Evolutionary conservation across 2,329 filamentous ascomycete species (phyloP).

Genomic region (Aureobasidium subglaciale): DNA sequence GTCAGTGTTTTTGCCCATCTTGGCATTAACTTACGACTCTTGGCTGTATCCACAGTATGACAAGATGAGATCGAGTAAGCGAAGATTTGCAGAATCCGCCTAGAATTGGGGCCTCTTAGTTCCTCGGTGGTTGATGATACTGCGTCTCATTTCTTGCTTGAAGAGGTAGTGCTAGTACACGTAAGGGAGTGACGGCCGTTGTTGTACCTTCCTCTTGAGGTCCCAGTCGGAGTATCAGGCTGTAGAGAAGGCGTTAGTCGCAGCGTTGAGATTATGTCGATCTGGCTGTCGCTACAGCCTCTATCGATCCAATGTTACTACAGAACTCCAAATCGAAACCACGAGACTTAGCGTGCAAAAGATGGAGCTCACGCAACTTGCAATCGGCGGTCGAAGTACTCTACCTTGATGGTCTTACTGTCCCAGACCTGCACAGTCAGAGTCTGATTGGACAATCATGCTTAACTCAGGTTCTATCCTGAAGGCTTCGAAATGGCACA

Average conservation of each 20-base stretch:
- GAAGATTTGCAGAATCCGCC: not conserved
- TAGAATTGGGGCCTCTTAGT: not conserved
- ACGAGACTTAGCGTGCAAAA: slow-evolving; percentile 21
- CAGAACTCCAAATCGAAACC: too few species aligned
- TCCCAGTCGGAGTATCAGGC: too few species aligned
- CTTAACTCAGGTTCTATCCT: too few species aligned
- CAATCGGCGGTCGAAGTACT: slow-evolving; percentile 17
- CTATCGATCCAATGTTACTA: too few species aligned
- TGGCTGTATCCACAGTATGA: slow-evolving; percentile 1
- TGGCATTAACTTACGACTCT: not conserved
- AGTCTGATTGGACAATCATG: too few species aligned
- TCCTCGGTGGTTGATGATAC: not conserved
- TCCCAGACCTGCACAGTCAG: too few species aligned
- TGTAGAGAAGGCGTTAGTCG: too few species aligned
- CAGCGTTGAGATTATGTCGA: too few species aligned
- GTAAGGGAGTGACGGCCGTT: not conserved
- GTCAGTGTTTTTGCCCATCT: not conserved
- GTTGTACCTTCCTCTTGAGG: slow-evolving; percentile 19
- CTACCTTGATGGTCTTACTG: slow-evolving; percentile 30
- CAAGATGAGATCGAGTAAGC: not conserved
- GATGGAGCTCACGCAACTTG: slow-evolving; percentile 10
- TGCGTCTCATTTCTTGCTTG: not conserved
- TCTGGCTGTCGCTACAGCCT: too few species aligned
- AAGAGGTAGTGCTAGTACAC: not conserved
- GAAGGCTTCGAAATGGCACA: too few species aligned